Evolutionary conservation across 768 basidiomycete genomes (phyloP).

Genomic region (Agaricus subrufescens): DNA sequence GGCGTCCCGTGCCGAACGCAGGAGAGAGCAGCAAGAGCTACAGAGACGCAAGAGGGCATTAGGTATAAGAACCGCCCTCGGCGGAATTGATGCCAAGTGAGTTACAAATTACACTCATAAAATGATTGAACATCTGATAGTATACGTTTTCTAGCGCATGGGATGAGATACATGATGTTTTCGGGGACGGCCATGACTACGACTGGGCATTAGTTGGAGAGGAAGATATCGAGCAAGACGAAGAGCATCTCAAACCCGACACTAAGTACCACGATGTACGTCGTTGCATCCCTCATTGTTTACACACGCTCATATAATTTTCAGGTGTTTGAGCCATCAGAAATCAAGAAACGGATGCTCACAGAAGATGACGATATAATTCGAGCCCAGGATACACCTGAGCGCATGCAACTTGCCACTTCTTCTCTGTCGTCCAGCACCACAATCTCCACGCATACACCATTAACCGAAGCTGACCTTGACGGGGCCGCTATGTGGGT

Average conservation of each 20-base stretch:
- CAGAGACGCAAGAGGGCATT: conserved; percentile 61
- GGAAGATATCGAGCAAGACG: conserved; percentile 49
- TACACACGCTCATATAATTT: conserved; percentile 6
- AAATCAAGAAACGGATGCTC: conserved; percentile 83
- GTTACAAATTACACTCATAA: conserved; percentile 23
- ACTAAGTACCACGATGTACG: conserved; percentile 83
- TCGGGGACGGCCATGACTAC: conserved; percentile 95
- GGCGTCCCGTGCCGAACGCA: conserved; percentile 69
- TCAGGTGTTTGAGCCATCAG: conserved; percentile 96
- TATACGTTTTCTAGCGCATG: conserved; percentile 60
- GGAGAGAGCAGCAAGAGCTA: conserved; percentile 62
- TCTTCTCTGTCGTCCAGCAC: conserved; percentile 74
- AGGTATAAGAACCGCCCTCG: conserved; percentile 63
- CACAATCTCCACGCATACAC: conserved; percentile 53
- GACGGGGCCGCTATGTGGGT: conserved; percentile 87
- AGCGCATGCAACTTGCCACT: conserved; percentile 89
- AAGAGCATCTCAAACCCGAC: conserved; percentile 54
- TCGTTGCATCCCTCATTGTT: conserved; percentile 10
- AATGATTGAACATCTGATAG: conserved; percentile 1
- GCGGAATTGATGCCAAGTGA: conserved; percentile 81
- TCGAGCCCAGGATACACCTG: conserved; percentile 85
- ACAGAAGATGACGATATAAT: conserved; percentile 95
- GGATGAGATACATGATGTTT: conserved; percentile 94
- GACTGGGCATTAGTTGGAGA: conserved; percentile 91
- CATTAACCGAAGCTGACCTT: conserved; percentile 69